Conservation (phyloP, 1,284 basidiomycete species). For the Omphalotus olearius region DNA sequence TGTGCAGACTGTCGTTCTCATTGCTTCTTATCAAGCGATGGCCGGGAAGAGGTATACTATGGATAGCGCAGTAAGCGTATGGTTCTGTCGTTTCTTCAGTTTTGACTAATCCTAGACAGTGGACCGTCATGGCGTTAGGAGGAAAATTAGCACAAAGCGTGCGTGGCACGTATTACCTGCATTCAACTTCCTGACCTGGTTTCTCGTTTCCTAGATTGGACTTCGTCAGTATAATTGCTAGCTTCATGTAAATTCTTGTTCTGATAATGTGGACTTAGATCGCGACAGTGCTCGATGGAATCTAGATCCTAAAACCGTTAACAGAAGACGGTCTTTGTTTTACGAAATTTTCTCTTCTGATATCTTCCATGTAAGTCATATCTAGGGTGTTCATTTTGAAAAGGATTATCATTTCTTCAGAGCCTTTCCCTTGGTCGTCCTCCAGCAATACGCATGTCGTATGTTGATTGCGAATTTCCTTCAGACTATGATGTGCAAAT, state of each 20-base stretch:
- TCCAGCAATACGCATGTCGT: slow-evolving; percentile 50
- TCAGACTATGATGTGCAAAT: slow-evolving; percentile 42
- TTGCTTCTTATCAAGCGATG: slow-evolving; percentile 52
- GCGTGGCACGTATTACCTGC: slow-evolving; percentile 21
- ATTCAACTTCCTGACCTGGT: slow-evolving; percentile 12
- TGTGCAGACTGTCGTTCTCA: slow-evolving; percentile 53
- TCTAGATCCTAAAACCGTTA: slow-evolving; percentile 47
- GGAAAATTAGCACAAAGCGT: slow-evolving; percentile 57
- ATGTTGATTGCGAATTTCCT: slow-evolving; percentile 55
- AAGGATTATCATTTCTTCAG: slow-evolving; percentile 25
- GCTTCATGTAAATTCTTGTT: neutral
- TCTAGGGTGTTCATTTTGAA: neutral
- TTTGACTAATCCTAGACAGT: slow-evolving; percentile 23
- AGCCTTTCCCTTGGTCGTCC: slow-evolving; percentile 51
- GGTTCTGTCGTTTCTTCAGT: neutral
- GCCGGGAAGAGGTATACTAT: slow-evolving; percentile 48
- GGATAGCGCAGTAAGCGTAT: slow-evolving; percentile 37
- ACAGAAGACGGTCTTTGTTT: slow-evolving; percentile 51
- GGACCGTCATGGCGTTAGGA: slow-evolving; percentile 46
- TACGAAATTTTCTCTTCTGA: slow-evolving; percentile 56
- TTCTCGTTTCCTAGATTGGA: slow-evolving; percentile 37
- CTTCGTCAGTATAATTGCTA: slow-evolving; percentile 38
- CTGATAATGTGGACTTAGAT: slow-evolving; percentile 33
- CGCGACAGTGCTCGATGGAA: slow-evolving; percentile 58
- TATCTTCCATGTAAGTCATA: slow-evolving; percentile 38